phyloP scores from a whole-genome alignment of 306 rosid species.

The Vicia villosa region DNA sequence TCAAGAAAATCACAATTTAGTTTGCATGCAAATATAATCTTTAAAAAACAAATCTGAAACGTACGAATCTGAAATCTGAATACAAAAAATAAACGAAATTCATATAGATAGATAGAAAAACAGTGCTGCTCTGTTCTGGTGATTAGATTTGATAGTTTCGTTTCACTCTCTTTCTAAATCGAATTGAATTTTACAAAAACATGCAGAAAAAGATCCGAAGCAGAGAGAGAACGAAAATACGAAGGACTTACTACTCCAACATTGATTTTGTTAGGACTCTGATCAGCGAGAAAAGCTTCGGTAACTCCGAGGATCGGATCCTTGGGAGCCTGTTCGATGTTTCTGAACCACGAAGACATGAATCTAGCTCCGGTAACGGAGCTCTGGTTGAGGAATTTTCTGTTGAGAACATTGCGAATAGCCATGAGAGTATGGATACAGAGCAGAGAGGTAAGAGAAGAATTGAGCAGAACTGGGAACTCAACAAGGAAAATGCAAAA shows the following conservation, averaged over 20 bases:
- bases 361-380: constrained; percentile 56
- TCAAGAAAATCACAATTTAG: background rate
- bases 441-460: background rate
- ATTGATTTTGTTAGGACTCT: constrained; percentile 81
- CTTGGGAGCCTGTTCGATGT: constrained; percentile 82
- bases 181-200: background rate
- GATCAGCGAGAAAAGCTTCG: constrained; percentile 94
- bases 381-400: constrained; percentile 40
- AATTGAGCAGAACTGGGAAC: background rate
- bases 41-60: background rate
- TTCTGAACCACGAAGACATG: constrained; percentile 81
- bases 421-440: constrained; percentile 54
- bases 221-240: background rate
- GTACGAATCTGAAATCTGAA: background rate
- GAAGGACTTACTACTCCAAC: constrained; percentile 85
- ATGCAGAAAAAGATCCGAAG: constrained; percentile 1
- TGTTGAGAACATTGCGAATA: constrained; percentile 40
- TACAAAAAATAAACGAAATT: background rate
- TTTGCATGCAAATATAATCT: background rate
- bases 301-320: constrained; percentile 99
- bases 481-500: background rate
- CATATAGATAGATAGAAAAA: background rate
- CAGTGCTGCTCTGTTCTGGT: background rate
- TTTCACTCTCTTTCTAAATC: background rate
- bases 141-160: constrained; percentile 1